These are phyloP conservation scores for Dichomitus squalens DNA, from an alignment of 1,284 basidiomycete genomes.

Conservation along the genomic window DNA sequence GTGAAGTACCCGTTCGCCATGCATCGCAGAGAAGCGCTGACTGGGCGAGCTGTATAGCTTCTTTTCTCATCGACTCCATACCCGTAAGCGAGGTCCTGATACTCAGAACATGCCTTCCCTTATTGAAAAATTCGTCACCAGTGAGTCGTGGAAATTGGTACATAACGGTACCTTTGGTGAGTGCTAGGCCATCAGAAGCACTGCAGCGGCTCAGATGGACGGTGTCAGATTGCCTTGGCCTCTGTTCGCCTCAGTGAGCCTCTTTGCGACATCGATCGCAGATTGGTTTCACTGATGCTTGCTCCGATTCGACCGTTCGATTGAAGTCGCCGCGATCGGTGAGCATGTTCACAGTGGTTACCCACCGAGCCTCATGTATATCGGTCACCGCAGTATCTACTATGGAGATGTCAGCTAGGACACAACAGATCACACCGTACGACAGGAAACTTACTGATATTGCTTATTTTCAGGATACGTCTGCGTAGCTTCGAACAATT, in stretches of 20 bases:
- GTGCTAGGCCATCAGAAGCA: not conserved
- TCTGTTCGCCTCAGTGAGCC: constrained; percentile 7
- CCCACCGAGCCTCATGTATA: not conserved
- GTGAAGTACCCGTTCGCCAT: not conserved
- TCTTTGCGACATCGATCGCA: not conserved
- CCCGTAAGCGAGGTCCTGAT: constrained; percentile 3
- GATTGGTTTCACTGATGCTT: not conserved
- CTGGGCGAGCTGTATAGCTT: constrained; percentile 1
- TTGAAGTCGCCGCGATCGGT: not conserved
- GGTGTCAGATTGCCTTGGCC: constrained; percentile 2
- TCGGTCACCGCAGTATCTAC: constrained; percentile 31
- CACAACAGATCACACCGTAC: not conserved
- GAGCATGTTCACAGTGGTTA: not conserved
- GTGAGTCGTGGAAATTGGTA: constrained; percentile 17
- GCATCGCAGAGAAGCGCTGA: not conserved
- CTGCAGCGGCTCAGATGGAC: not conserved
- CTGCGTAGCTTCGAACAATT: constrained; percentile 35
- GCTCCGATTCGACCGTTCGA: not conserved
- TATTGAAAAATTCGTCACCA: not conserved
- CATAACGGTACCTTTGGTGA: constrained; percentile 15
- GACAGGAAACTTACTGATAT: not conserved
- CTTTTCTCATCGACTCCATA: constrained; percentile 17
- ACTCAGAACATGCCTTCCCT: not conserved
- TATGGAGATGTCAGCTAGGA: constrained; percentile 34
- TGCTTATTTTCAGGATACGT: constrained; percentile 13